Evolutionary conservation across 768 basidiomycete genomes (phyloP).

Genomic region (Trametes coccinea): DNA sequence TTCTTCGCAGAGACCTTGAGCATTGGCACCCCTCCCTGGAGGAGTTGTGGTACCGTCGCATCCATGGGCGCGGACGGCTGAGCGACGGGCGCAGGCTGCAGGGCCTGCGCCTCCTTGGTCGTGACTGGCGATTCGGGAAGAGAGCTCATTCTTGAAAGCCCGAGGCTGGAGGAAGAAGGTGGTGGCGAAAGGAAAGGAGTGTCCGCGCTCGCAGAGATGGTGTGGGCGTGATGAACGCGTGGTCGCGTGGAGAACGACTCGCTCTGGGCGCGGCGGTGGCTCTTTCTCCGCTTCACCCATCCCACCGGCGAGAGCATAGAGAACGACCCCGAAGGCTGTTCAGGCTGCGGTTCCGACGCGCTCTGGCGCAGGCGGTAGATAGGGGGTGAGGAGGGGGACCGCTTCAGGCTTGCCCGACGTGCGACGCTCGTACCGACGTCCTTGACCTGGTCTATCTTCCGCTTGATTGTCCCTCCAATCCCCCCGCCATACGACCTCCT

Average conservation of each 20-base stretch:
- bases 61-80: slow-evolving; percentile 32
- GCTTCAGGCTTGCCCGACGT: slow-evolving; percentile 22
- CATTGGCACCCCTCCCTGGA: slow-evolving; percentile 71
- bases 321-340: neutral
- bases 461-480: slow-evolving; percentile 23
- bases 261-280: slow-evolving; percentile 25
- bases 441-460: slow-evolving; percentile 22
- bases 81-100: slow-evolving; percentile 10
- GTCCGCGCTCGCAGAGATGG: neutral
- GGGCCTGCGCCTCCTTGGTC: neutral
- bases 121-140: slow-evolving; percentile 9
- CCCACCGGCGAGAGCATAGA: slow-evolving; percentile 11
- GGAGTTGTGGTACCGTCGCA: slow-evolving; percentile 52
- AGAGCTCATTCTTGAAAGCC: slow-evolving; percentile 17
- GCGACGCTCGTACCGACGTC: slow-evolving; percentile 21
- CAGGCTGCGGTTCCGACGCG: slow-evolving; percentile 6
- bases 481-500: slow-evolving; percentile 16
- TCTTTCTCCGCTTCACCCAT: slow-evolving; percentile 19
- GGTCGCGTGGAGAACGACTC: slow-evolving; percentile 23
- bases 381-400: slow-evolving; percentile 12
- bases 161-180: neutral
- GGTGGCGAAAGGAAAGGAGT: neutral
- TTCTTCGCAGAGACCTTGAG: slow-evolving; percentile 82
- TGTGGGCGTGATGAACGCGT: slow-evolving; percentile 9
- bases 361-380: neutral